Percentiles rank a stretch among this genome's conserved stretches.
Evolutionary conservation across 768 basidiomycete species (phyloP).

Genomic region (Macrolepiota fuliginosa): DNA sequence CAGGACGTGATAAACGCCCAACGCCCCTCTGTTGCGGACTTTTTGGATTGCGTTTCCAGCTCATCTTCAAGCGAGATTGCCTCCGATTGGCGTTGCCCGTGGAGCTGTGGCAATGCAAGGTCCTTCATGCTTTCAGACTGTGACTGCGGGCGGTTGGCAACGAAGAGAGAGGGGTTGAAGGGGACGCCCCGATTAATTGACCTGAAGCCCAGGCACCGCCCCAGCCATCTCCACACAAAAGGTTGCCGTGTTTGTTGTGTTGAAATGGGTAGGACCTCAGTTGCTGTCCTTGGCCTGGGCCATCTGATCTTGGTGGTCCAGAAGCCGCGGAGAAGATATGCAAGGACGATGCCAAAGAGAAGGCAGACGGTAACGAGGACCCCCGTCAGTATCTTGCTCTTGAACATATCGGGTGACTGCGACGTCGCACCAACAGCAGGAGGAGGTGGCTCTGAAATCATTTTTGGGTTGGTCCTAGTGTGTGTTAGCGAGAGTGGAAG

Average conservation of each 20-base stretch:
- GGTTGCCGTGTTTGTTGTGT: background rate
- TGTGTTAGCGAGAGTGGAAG: background rate
- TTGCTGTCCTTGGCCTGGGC: background rate
- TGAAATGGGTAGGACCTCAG: background rate
- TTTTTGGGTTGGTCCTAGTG: background rate
- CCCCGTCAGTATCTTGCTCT: background rate
- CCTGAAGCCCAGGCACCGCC: background rate
- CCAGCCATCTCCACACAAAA: background rate
- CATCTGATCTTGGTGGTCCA: background rate
- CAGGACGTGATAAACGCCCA: constrained; percentile 10
- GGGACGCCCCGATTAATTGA: background rate
- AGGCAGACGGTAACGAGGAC: constrained; percentile 6
- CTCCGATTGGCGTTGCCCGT: background rate
- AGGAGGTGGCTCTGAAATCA: background rate
- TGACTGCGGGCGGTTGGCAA: background rate
- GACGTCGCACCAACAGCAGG: background rate
- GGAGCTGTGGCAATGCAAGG: background rate
- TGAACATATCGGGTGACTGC: background rate
- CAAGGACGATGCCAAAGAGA: constrained; percentile 4
- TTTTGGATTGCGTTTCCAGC: background rate
- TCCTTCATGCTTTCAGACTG: background rate
- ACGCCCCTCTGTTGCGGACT: background rate
- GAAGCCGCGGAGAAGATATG: constrained; percentile 6
- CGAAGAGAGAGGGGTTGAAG: constrained; percentile 6
- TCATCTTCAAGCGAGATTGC: background rate